Evolutionary conservation across 2,329 filamentous ascomycete species (phyloP), one percentile per base, ranked within the genome.

Genomic region (Plenodomus biglobosus): DNA sequence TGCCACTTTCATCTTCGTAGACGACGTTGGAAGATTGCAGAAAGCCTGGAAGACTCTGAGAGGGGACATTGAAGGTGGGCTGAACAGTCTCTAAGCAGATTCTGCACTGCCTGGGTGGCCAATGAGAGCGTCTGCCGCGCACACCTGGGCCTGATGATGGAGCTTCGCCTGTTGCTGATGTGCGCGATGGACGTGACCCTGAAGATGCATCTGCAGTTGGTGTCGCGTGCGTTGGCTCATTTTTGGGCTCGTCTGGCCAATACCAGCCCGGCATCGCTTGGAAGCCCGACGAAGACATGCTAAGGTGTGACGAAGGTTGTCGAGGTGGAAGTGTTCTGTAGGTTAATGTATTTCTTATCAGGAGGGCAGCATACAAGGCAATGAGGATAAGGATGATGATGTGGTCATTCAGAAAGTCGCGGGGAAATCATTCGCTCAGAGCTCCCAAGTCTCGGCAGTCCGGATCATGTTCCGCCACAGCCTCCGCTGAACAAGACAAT

Each of bases 41-140:
- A 43, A 84, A 78, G 19, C 76, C 75, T 19, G 83, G 80, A 18
- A 84, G 62, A 48, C 74, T 76, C 48, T 82, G 78, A 10, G 78
- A 75, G 13, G 78, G 75, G 35, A 77, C 72, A 54, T 82, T 76
- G 54, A 81, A 81, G n/a, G 82, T 84, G 24, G 85, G 82, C 49
- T 76, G 73, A 19, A 88, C 79, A 52, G 78, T 78, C 56, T 96
- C 92, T 35, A 96, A 78, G 69, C 92, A 97, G 56, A 97, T 96
- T 48, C 92, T 87, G 73, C 92, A 97, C 52, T 84, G 87, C 56
- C 90, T 81, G 20, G 87, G 80, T 32, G 83, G 81, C 70, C 89
- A 92, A 53, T 83, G 81, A 22, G 52, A 68, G 10, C 66, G 64
- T 47, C 50, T 58, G 3, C 27, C 27, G 19, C 64, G 57, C n/a